Percentiles rank a stretch among this genome's conserved stretches.
Evolutionary conservation across 306 rosid genomes (phyloP).

Genomic region (Datisca glomerata): DNA sequence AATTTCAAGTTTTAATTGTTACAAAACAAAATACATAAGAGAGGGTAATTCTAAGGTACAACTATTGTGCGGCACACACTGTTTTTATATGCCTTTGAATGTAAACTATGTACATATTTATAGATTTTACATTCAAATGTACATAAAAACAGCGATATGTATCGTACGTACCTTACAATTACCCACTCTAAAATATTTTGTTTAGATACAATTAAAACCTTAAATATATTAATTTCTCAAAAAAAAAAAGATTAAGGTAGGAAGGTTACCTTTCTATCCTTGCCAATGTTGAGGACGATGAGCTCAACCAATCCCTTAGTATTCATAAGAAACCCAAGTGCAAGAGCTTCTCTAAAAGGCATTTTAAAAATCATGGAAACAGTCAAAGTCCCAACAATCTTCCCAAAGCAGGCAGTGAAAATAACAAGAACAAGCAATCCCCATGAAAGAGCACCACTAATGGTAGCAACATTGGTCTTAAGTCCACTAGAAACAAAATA

Average conservation of each 20-base stretch:
- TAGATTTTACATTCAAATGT: too few species aligned
- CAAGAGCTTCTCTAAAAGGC: slow-evolving; percentile 44
- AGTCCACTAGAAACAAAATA: slow-evolving; percentile 65
- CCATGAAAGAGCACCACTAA: slow-evolving; percentile 53
- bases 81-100: too few species aligned
- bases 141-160: too few species aligned
- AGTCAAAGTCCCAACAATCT: slow-evolving; percentile 39
- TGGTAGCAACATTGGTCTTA: slow-evolving; percentile 59
- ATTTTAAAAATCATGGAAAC: slow-evolving; percentile 26
- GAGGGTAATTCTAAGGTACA: too few species aligned
- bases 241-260: background rate
- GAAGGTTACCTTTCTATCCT: slow-evolving; percentile 58
- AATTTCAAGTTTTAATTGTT: too few species aligned
- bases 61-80: too few species aligned
- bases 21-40: too few species aligned
- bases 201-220: background rate
- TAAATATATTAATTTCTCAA: background rate
- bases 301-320: slow-evolving; percentile 74
- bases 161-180: too few species aligned
- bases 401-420: slow-evolving; percentile 57
- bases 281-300: slow-evolving; percentile 74
- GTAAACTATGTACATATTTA: too few species aligned
- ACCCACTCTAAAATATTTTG: background rate
- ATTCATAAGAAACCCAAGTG: slow-evolving; percentile 73
- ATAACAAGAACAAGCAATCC: slow-evolving; percentile 39